Evolutionary conservation across 108 stramenopile genomes (phyloP), one percentile per base, ranked within the genome.

Genomic region (Asterionellopsis glacialis): DNA sequence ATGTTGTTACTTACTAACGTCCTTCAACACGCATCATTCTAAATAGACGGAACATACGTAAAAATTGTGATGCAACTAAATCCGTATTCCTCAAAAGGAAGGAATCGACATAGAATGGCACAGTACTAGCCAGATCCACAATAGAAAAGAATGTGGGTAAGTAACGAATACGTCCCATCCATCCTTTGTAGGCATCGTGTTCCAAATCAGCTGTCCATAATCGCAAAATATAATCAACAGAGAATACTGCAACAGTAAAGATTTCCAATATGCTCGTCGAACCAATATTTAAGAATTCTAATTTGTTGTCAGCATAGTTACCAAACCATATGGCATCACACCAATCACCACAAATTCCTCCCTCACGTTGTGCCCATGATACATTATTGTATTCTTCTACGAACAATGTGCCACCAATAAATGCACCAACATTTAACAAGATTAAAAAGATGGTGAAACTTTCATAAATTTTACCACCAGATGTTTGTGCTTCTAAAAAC

Each of bases 1-100:
- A 24, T 6, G 10, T 6, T 62, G 79, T 84, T 33, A 82, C 66
- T 69, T 84, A 81, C 67, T 82, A 91, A 12, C 92, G 76, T 26
- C 91, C 89, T 63, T 91, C 91, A 41, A 87, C 87, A 27, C 80
- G 83, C 87, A 94, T 88, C 91, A 95, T 91, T 16, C 93, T 68
- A 11, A 95, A 70, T 28, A 95, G 62, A 16, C 95, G 92, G 67
- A 91, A 90, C 95, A 95, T 93, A 66, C 95, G 58, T 39, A 96
- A 59, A 67, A 91, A 96, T 51, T 83, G 84, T 19, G 84, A 79
- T 13, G 86, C 66, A 0, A 73, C 63, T 24, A 72, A 45, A 61
- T 87, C 79, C 14, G 69, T 73, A 42, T 83, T 50, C 9, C 67
- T 61, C 21, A 95, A 66, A 7, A 88, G 12, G 58, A 96, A 85